Base-by-base conservation (phyloP, 345 rosid species). In the Eucalyptus globulus region DNA sequence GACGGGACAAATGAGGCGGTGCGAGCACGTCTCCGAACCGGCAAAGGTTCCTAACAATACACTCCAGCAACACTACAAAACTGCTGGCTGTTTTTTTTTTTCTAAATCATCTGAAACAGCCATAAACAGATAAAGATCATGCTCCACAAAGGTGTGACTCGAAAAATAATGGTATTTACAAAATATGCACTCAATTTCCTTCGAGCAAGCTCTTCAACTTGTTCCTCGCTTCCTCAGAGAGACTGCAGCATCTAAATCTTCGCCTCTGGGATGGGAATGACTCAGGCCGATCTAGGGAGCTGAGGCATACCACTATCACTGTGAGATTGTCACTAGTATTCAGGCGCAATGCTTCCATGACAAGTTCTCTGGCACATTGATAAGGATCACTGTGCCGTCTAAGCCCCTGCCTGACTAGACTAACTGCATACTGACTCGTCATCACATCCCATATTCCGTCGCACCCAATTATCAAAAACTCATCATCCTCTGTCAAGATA, bases 401-500 rank as follows among this genome's bases (percentile, higher is more conserved):
- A 8, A 97, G 94, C 16, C 93, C 95, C 14, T 93, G 92, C 11
- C 97, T 95, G 72, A 94, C 98, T 47, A 95, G 91, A 91, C 96
- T 93, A 89, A 97, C 97, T 6, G 99, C 99, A 81, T 87, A 67
- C 91, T 96, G 96, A 91, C 97, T 96, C 26, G 95, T 80, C 92
- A 97, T 93, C 37, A 96, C 98, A 83, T 97, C 99, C 98, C 98
- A 97, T 31, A 97, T 92, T 50, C 99, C 98, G 86, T 97, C 99
- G 44, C 99, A 96, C 24, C 97, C 97, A 86, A 97, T 95, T 72
- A 97, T 95, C 87, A 97, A 87, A 90, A 97, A 97, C 86, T 97
- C 99, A 49, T 97, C 98, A 19, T 96, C 97, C 89, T 96, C 97
- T n/a, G 97, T 92, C 83, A 97, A 89, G 26, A 85, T 37, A 26